phyloP scores from a whole-genome alignment of 176 grass and related monocot genomes.

The Chloris gayana region DNA sequence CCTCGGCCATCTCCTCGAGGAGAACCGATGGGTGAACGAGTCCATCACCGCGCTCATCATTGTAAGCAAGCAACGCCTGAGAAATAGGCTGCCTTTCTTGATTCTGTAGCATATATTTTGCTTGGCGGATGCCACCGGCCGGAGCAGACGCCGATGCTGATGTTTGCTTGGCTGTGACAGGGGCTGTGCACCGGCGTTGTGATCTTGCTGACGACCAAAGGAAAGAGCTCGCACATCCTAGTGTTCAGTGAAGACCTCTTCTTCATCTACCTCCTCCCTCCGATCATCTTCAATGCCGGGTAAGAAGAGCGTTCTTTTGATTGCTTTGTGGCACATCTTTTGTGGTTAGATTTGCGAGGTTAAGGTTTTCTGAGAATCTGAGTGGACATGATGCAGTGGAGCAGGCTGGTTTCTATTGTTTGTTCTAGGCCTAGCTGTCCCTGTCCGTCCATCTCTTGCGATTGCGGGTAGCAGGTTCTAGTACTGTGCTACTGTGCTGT shows the following conservation, averaged over 20 bases:
- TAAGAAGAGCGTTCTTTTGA: constrained; percentile 20
- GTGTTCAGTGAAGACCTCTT: constrained; percentile 99
- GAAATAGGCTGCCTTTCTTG: not conserved
- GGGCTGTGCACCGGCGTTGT: constrained; percentile 89
- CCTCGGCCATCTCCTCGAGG: constrained; percentile 94
- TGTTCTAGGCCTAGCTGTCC: constrained; percentile 39
- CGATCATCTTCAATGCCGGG: constrained; percentile 99
- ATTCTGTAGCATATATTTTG: not conserved
- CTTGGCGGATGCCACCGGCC: not conserved
- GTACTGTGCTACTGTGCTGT: not conserved
- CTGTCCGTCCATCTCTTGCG: constrained; percentile 26
- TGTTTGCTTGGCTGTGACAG: constrained; percentile 35
- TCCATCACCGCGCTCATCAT: constrained; percentile 90
- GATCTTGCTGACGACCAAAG: constrained; percentile 79
- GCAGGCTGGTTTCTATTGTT: constrained; percentile 24
- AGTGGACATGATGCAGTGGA: constrained; percentile 9
- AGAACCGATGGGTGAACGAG: constrained; percentile 92
- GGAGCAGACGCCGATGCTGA: not conserved
- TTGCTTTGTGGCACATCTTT: constrained; percentile 6
- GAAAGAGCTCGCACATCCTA: constrained; percentile 92
- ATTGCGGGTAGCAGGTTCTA: not conserved
- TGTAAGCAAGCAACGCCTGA: constrained; percentile 33
- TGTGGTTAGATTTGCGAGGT: not conserved
- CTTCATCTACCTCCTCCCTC: constrained; percentile 97
- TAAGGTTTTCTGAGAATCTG: constrained; percentile 4